These are phyloP conservation scores for Marasmius fiardii DNA, from an alignment of 1,284 basidiomycete genomes.

Conservation along the genomic window DNA sequence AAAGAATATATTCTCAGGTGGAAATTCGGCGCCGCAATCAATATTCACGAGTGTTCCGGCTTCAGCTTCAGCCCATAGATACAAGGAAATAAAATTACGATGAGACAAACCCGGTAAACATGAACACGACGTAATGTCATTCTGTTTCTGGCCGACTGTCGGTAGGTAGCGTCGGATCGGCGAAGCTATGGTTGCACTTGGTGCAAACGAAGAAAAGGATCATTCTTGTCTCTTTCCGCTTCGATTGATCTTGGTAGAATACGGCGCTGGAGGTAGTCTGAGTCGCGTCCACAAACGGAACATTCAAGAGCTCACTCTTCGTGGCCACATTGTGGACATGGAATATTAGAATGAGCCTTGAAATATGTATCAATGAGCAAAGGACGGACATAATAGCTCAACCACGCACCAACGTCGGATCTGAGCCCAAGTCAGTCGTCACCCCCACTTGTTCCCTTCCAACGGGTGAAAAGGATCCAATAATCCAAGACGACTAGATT, in stretches of 20 bases:
- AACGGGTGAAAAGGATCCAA: slow-evolving; percentile 1
- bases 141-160: slow-evolving; percentile 19
- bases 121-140: not conserved
- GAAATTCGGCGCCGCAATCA: no score
- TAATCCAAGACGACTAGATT: slow-evolving; percentile 17
- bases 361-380: slow-evolving; percentile 4
- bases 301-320: slow-evolving; percentile 51
- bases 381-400: not conserved
- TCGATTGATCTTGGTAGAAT: slow-evolving; percentile 92
- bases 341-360: slow-evolving; percentile 71
- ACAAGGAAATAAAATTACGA: not conserved
- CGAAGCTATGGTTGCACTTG: slow-evolving; percentile 79
- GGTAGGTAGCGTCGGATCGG: slow-evolving; percentile 57
- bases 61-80: no score
- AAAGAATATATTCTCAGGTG: no score
- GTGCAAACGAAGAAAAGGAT: slow-evolving; percentile 91
- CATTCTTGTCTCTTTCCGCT: slow-evolving; percentile 89
- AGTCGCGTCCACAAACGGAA: not conserved
- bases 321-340: slow-evolving; percentile 67
- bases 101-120: not conserved
- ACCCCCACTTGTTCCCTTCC: slow-evolving; percentile 89
- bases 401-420: slow-evolving; percentile 79
- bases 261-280: slow-evolving; percentile 60
- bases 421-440: slow-evolving; percentile 84
- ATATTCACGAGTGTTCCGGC: no score